phyloP scores from a whole-genome alignment of 768 basidiomycete species.

The Pulveroboletus sp. region DNA sequence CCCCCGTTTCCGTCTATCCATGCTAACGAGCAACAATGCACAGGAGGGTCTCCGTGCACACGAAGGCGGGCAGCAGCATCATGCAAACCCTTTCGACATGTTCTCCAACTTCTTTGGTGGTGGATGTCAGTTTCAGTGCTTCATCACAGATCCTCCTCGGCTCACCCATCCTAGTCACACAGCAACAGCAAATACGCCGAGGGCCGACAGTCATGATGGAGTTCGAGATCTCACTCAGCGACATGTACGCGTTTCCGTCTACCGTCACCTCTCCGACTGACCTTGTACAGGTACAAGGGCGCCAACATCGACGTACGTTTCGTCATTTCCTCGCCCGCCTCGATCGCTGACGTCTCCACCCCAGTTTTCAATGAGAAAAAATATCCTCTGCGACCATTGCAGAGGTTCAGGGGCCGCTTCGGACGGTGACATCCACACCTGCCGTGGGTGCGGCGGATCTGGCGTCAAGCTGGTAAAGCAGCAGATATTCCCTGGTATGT shows the following conservation, averaged over 20 bases:
- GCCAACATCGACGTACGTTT: slow-evolving; percentile 73
- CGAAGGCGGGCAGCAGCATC: slow-evolving; percentile 73
- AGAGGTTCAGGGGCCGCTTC: slow-evolving; percentile 93
- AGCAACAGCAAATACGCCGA: slow-evolving; percentile 60
- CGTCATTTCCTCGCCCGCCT: background rate
- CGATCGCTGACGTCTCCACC: slow-evolving; percentile 1
- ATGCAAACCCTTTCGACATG: slow-evolving; percentile 89
- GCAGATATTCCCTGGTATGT: slow-evolving; percentile 96
- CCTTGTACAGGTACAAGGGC: slow-evolving; percentile 64
- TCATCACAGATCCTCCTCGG: background rate
- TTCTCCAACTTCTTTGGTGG: slow-evolving; percentile 91
- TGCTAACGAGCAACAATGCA: slow-evolving; percentile 10
- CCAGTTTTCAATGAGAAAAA: slow-evolving; percentile 90
- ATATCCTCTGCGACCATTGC: slow-evolving; percentile 94
- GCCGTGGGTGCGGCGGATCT: slow-evolving; percentile 75
- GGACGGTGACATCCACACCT: slow-evolving; percentile 83
- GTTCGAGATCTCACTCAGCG: slow-evolving; percentile 82
- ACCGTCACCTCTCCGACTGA: too few relatives aligned
- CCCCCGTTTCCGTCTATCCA: background rate
- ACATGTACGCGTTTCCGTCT: slow-evolving; percentile 52
- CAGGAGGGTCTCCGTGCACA: slow-evolving; percentile 90
- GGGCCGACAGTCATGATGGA: slow-evolving; percentile 76
- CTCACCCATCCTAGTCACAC: slow-evolving; percentile 16
- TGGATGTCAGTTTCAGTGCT: slow-evolving; percentile 50
- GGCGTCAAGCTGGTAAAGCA: slow-evolving; percentile 85